Conservation (phyloP, 192 early-diverging fungal species). For the Spizellomyces punctatus region DNA sequence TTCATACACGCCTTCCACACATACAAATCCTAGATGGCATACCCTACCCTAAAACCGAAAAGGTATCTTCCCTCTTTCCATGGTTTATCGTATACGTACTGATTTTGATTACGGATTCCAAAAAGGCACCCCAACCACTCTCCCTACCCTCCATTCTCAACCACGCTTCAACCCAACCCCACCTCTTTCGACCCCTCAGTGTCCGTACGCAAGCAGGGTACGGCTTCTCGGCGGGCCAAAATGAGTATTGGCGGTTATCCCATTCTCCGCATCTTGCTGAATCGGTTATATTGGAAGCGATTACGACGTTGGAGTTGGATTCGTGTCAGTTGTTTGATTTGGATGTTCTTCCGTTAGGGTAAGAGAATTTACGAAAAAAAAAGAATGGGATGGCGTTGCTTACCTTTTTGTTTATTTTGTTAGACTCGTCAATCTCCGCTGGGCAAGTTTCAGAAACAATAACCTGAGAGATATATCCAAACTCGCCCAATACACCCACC, state of each 20-base stretch:
- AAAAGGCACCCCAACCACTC: too few species aligned
- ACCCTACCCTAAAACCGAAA: neutral
- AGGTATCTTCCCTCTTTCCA: neutral
- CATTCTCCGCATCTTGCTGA: constrained; percentile 23
- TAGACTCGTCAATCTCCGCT: constrained; percentile 46
- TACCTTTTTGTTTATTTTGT: too few species aligned
- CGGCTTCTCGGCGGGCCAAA: constrained; percentile 50
- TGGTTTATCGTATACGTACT: neutral
- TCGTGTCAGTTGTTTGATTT: constrained; percentile 50
- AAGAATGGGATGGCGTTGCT: too few species aligned
- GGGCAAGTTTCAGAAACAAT: constrained; percentile 64
- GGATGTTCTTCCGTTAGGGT: constrained; percentile 36
- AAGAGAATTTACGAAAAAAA: too few species aligned
- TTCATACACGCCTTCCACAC: neutral
- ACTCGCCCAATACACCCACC: constrained; percentile 37
- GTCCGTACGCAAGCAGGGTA: constrained; percentile 52
- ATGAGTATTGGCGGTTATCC: constrained; percentile 48
- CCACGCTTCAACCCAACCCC: constrained; percentile 50
- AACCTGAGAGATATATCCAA: constrained; percentile 47
- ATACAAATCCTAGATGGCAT: constrained; percentile 27
- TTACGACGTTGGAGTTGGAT: constrained; percentile 61
- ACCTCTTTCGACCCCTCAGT: constrained; percentile 55
- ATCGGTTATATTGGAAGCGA: constrained; percentile 31
- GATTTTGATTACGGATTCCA: too few species aligned
- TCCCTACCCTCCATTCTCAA: neutral